Base-by-base conservation (phyloP, 1,284 basidiomycete genomes). In the Apiotrichum gracile region DNA sequence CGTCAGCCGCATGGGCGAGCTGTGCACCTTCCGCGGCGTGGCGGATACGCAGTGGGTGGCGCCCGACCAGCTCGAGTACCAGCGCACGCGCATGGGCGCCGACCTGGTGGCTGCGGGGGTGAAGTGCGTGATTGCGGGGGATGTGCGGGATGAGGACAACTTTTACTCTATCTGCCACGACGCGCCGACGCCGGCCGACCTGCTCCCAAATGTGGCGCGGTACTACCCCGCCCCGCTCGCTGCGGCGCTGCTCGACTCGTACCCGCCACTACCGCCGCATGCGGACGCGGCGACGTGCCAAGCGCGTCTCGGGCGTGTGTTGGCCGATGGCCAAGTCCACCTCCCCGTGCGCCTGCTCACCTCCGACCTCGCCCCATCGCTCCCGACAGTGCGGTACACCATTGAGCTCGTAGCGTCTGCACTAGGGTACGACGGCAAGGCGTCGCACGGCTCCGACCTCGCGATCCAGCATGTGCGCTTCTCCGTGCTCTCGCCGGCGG, bases 311-410 rank as follows among this genome's bases (percentile, higher is more conserved):
- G 86, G 86, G 1, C 77, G 60, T 14, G 63, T 67, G 14, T 66
- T 86, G 58, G 82, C 83, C 55, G 80, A 82, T 42, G 82, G 79
- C 8, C 86, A 88, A 61, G 85, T 88, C 3, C 79, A 88, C 65
- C 64, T 87, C 1, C 86, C 85, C 0, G 79, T 83, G 37, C 75
- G 85, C 44, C 54, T 87, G 40, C 77, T 89, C 19, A 78, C 78
- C 27, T 73, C 81, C 55, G 86, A 88, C 63, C 72, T 87, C 60
- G 67, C 77, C 14, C 65, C 73, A 6, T 76, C 76, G 5, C 85
- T 83, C 65, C 85, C 85, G 0, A 78, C 85, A 1, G 68, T 85
- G 53, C 76, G 86, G 52, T 88, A 88, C 63, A 76, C 80, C 57
- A 83, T 89, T 49, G 76, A 80, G 38, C 85, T 47, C 22, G 63